Conservation (phyloP, 2,329 filamentous ascomycete genomes). For the Fusarium sp. region DNA sequence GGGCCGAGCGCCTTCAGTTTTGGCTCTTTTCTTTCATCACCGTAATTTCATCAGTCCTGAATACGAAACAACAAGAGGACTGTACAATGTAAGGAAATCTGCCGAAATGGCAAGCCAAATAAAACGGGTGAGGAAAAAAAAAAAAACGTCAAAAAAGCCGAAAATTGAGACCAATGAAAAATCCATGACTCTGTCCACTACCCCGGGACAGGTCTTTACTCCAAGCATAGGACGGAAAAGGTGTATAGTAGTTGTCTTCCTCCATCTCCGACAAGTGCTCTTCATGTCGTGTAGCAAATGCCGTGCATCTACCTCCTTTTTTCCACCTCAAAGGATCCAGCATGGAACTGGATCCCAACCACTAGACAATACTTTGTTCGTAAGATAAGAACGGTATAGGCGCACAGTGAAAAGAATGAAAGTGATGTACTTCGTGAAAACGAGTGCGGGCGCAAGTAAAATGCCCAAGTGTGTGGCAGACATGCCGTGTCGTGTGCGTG, state of each 20-base stretch:
- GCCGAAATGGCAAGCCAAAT: constrained; percentile 20
- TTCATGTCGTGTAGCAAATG: constrained; percentile 43
- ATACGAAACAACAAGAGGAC: constrained; percentile 32
- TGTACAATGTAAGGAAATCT: constrained; percentile 34
- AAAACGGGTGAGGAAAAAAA: constrained; percentile 8
- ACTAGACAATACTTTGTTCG: constrained; percentile 43
- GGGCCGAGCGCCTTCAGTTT: constrained; percentile 21
- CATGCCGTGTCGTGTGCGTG: constrained; percentile 26
- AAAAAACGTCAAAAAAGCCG: neutral
- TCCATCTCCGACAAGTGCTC: constrained; percentile 35
- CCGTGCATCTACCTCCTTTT: constrained; percentile 34
- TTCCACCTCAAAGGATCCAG: constrained; percentile 26
- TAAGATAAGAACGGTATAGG: constrained; percentile 28
- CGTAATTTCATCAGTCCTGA: constrained; percentile 44
- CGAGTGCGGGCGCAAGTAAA: constrained; percentile 31
- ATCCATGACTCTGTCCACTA: constrained; percentile 14
- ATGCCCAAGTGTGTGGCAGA: constrained; percentile 31
- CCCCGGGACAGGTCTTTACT: constrained; percentile 27
- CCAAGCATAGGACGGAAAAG: constrained; percentile 37
- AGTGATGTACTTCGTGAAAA: constrained; percentile 28
- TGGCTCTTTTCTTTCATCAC: constrained; percentile 38
- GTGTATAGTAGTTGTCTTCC: constrained; percentile 22
- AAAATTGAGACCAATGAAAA: constrained; percentile 21
- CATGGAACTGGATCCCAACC: constrained; percentile 22
- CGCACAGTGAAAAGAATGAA: constrained; percentile 34